phyloP scores from a whole-genome alignment of 495 filamentous ascomycete species.

The Lindgomyces ingoldianus region DNA sequence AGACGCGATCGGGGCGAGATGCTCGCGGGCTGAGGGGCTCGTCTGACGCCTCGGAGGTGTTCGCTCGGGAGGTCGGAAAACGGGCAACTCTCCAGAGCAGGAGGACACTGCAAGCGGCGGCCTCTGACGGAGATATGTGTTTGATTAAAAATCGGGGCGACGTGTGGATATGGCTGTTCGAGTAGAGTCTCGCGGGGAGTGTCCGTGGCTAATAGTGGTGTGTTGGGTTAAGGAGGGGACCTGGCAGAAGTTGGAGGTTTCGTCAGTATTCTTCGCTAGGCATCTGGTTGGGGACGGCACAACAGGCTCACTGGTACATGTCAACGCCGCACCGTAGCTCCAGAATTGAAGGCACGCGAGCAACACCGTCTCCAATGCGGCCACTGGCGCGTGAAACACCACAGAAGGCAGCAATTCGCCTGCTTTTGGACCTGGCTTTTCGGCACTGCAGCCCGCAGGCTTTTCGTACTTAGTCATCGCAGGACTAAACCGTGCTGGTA shows the following conservation, averaged over 20 bases:
- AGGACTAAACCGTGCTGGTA: background rate
- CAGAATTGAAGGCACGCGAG: background rate
- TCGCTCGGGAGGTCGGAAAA: conserved; percentile 7
- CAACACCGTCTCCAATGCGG: background rate
- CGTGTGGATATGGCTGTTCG: background rate
- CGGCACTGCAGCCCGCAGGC: background rate
- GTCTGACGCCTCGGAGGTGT: conserved; percentile 2
- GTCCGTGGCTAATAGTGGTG: background rate
- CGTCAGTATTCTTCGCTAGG: background rate
- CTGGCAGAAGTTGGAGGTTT: background rate
- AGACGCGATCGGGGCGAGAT: background rate
- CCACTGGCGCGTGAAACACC: background rate
- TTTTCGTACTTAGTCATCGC: background rate
- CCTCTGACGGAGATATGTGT: background rate
- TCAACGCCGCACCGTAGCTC: background rate
- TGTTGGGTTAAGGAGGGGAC: background rate
- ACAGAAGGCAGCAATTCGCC: background rate
- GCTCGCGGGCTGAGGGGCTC: background rate
- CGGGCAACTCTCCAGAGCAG: background rate
- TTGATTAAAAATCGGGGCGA: background rate
- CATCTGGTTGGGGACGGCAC: background rate
- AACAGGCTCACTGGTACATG: background rate
- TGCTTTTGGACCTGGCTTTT: background rate
- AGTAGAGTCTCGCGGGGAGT: background rate
- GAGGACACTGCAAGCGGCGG: background rate